Base-by-base conservation (phyloP, 2,329 filamentous ascomycete species). In the Dendryphion nanum region DNA sequence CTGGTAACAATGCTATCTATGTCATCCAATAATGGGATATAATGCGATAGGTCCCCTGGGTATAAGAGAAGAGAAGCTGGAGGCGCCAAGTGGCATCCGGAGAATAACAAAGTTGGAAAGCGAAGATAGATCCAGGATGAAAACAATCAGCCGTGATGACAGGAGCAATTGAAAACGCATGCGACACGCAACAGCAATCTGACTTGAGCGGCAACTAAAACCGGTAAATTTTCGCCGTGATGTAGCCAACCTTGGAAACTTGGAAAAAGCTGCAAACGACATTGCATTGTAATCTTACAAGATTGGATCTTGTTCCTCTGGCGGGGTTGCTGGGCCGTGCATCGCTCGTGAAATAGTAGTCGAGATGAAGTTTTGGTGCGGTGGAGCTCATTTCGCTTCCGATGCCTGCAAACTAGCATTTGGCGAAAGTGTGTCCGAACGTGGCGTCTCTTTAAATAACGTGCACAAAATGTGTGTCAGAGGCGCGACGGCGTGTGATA, bases 341-440 rank as follows among this genome's bases (percentile, higher is more conserved):
- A 32, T 12, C 20, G 30, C 28, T 38, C 39, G 40, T 43, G 41
- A 44, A 44, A 44, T 53, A 40, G 47, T 44, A 51, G 32, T 31
- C 16, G 41, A 44, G 49, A 57, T 56, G 50, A 56, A 41, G 40
- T 45, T 51, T 50, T 44, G 41, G 28, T 50, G 50, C 42, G 51
- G 59, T 63, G 57, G 59, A 63, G 48, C 57, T 64, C 59, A 65
- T 65, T 53, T 65, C 61, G 61, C 59, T 63, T 63, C 48, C 35
- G 38, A 53, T 50, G 51, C 49, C 48, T 51, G 52, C 49, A 48
- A 45, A 40, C 40, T 46, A 42, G 39, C 46, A 46, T 48, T 41
- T 19, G 30, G 19, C 47, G 41, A 45, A 32, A 44, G 37, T 37
- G 42, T 34, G 40, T 45, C 33, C 30, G 39, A 42, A 38, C 33